A percentile compares a stretch with the other conserved stretches of the same genome.
Evolutionary conservation across 495 filamentous ascomycete species (phyloP).

Genomic region (Delitschia confertaspora): DNA sequence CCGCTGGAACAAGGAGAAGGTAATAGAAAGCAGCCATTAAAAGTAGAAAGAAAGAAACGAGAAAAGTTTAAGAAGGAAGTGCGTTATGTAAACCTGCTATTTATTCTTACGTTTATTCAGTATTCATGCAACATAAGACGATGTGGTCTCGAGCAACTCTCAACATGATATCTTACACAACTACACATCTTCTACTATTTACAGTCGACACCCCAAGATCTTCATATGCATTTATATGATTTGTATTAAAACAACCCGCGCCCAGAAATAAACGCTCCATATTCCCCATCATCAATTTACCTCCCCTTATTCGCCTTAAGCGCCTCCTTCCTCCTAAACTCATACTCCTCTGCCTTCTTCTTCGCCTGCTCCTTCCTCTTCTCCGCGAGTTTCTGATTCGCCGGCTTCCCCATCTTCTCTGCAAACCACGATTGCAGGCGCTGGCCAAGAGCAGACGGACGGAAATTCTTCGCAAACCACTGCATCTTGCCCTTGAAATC

Average conservation of each 20-base stretch:
- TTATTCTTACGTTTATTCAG: no score
- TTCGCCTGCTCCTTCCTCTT: constrained; percentile 3
- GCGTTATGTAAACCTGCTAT: no score
- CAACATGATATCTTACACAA: constrained; percentile 23
- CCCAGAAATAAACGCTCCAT: no score
- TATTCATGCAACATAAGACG: no score
- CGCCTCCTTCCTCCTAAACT: constrained; percentile 40
- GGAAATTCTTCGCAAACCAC: constrained; percentile 32
- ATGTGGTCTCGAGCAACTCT: no score
- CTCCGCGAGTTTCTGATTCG: constrained; percentile 6
- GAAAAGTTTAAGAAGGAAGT: no score
- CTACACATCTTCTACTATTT: constrained; percentile 30
- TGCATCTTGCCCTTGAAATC: constrained; percentile 19
- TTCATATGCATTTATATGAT: no score
- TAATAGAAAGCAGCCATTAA: no score
- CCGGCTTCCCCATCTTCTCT: constrained; percentile 30
- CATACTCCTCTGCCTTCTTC: constrained; percentile 34
- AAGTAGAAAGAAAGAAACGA: no score
- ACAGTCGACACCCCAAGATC: no score
- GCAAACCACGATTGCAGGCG: constrained; percentile 8
- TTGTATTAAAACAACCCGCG: no score
- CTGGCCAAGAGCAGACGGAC: constrained; percentile 13
- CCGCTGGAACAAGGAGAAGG: no score
- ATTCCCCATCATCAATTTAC: constrained; percentile 11
- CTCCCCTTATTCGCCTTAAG: constrained; percentile 38